Evolutionary conservation across 495 filamentous ascomycete genomes (phyloP), one percentile per base, ranked within the genome.

Genomic region (Penicillium alfredii): DNA sequence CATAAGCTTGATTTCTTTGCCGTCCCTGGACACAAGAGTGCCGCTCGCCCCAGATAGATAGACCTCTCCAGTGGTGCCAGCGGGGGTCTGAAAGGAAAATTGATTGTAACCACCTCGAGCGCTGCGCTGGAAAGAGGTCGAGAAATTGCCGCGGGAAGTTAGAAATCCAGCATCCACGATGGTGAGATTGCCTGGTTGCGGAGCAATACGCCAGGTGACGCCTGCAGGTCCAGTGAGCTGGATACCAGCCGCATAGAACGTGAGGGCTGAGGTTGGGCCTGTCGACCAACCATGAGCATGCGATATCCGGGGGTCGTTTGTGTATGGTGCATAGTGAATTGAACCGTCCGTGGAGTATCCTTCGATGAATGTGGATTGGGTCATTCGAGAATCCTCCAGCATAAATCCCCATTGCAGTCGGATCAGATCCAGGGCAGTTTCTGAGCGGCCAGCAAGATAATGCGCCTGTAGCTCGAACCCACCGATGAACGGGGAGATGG

Each of bases 271-370:
- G 7, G 74, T 78, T 9, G 78, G 77, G 0, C 74, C 74, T 2
- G 71, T 69, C 0, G 70, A 55, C 78, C 76, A 82, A 0, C 76
- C 77, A 40, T 80, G 78, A 0, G 76, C 75, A 46, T 78, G 76
- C 9, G 59, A 69, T 15, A 74, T 66, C 6, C 74, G 60, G 5
- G 74, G 58, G 20, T 69, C 60, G 36, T 69, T 69, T 23, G 42
- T 53, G 50, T 80, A 80, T 0, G 73, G 69, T 3, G 73, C 68
- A 47, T 82, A 80, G 35, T 74, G 69, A 13, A 77, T 29, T 22
- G 64, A 49, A 4, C 77, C 77, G 48, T 75, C 65, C 0, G 58
- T 62, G 3, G 66, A 51, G 45, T 75, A 80, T 0, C 76, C 76
- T 44, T 82, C 78, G 33, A 75, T 69, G n/a, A 78, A 70, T 0